Percentiles rank a stretch among this genome's conserved stretches.
Evolutionary conservation across 371 early-diverging fungal genomes (phyloP).

Genomic region (Syncephalastrum racemosum): DNA sequence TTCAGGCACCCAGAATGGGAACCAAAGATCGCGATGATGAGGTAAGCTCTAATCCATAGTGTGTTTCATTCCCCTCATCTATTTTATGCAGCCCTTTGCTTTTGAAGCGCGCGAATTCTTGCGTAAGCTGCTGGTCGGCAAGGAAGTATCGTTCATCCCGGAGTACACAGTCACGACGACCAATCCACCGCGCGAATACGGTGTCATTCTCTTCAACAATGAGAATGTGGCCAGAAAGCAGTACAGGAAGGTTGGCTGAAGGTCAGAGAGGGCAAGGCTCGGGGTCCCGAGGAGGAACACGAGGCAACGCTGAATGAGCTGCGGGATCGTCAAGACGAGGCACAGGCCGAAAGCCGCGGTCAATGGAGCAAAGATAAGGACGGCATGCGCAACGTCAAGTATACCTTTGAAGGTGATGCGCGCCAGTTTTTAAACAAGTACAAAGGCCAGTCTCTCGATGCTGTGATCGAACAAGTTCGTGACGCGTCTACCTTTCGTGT

Average conservation of each 20-base stretch:
- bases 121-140: slow-evolving; percentile 85
- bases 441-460: slow-evolving; percentile 79
- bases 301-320: slow-evolving; percentile 63
- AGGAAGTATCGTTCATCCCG: slow-evolving; percentile 82
- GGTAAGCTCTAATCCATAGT: no score
- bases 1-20: slow-evolving; percentile 86
- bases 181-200: slow-evolving; percentile 71
- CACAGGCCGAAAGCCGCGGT: slow-evolving; percentile 72
- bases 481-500: slow-evolving; percentile 90
- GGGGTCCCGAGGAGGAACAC: slow-evolving; percentile 41
- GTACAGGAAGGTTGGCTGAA: slow-evolving; percentile 88
- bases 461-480: slow-evolving; percentile 90
- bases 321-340: slow-evolving; percentile 68
- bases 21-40: slow-evolving; percentile 81
- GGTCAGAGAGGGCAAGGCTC: slow-evolving; percentile 61
- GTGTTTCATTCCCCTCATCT: no score
- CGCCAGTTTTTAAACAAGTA: slow-evolving; percentile 75
- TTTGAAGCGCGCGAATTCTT: slow-evolving; percentile 88
- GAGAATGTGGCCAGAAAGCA: slow-evolving; percentile 72
- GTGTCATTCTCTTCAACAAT: slow-evolving; percentile 59
- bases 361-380: slow-evolving; percentile 71
- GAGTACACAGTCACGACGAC: slow-evolving; percentile 68
- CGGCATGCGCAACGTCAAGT: slow-evolving; percentile 58
- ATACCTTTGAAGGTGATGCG: slow-evolving; percentile 67
- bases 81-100: slow-evolving; percentile 68